phyloP scores from a whole-genome alignment of 345 rosid species.

The Hibiscus syriacus region DNA sequence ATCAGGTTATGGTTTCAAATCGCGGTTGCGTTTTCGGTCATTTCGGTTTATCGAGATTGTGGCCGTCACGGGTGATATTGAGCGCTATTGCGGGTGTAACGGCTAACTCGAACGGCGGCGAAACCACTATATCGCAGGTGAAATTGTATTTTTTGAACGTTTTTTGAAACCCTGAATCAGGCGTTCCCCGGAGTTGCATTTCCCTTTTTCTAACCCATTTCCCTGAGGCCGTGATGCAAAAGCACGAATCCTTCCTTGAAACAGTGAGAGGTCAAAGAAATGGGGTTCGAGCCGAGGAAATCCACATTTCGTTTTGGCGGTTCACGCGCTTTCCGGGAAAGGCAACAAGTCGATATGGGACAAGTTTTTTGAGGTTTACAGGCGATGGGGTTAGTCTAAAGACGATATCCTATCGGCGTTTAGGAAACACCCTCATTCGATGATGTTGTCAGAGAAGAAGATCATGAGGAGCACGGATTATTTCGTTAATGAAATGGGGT shows the following conservation, averaged over 20 bases:
- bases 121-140: too few relatives aligned
- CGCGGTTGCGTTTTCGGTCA: too few relatives aligned
- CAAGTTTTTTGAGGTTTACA: conserved; percentile 33
- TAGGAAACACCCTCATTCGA: conserved; percentile 41
- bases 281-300: conserved; percentile 44
- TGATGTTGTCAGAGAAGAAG: conserved; percentile 46
- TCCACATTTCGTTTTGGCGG: conserved; percentile 38
- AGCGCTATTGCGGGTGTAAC: too few relatives aligned
- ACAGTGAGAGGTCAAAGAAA: conserved; percentile 30
- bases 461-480: conserved; percentile 36
- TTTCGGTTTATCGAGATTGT: too few relatives aligned
- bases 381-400: conserved; percentile 50
- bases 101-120: too few relatives aligned
- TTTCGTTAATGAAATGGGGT: conserved; percentile 40
- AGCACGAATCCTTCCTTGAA: conserved; percentile 20
- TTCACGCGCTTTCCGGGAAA: conserved; percentile 35
- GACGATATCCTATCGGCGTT: conserved; percentile 40
- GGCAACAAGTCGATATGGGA: conserved; percentile 36
- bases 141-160: too few relatives aligned
- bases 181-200: conserved; percentile 30
- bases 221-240: conserved; percentile 44
- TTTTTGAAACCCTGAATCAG: conserved; percentile 24
- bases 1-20: too few relatives aligned
- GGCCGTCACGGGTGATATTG: too few relatives aligned
- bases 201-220: conserved; percentile 37